These are phyloP conservation scores for Effrenium voratum DNA, from an alignment of 73 alveolate species.

Conservation along the genomic window DNA sequence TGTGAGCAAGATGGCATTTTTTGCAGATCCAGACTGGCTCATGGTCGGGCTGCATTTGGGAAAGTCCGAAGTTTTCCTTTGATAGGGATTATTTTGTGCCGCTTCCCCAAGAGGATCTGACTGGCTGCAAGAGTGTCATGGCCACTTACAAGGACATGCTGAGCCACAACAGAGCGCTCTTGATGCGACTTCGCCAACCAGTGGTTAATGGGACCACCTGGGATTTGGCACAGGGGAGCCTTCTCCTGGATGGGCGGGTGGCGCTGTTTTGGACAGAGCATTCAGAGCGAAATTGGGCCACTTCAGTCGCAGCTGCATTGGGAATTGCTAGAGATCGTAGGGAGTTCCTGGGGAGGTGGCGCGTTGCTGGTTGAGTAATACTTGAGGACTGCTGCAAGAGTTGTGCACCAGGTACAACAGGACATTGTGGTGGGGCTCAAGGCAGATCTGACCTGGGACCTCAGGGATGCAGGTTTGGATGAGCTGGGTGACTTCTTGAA, in stretches of 20 bases:
- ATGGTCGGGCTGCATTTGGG: neutral
- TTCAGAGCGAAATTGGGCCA: neutral
- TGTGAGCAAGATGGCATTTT: neutral
- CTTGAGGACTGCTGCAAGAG: no score
- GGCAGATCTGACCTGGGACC: neutral
- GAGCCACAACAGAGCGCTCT: neutral
- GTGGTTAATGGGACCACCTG: neutral
- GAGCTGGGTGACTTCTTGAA: neutral
- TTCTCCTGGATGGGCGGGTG: neutral
- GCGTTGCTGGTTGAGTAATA: no score
- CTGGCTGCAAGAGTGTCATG: neutral
- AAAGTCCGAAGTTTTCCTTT: neutral
- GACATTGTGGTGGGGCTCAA: no score
- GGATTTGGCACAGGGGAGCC: neutral
- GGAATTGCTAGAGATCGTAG: neutral
- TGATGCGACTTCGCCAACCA: neutral
- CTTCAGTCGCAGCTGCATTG: neutral
- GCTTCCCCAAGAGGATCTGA: neutral
- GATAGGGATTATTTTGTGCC: constrained; percentile 13
- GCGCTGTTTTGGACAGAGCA: neutral
- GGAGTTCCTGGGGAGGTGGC: constrained; percentile 38
- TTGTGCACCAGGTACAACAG: no score
- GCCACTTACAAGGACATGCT: neutral
- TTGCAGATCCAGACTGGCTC: neutral
- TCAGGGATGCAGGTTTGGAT: neutral